Evolutionary conservation across 2,329 filamentous ascomycete species (phyloP).

Genomic region (Botrytis fragariae): DNA sequence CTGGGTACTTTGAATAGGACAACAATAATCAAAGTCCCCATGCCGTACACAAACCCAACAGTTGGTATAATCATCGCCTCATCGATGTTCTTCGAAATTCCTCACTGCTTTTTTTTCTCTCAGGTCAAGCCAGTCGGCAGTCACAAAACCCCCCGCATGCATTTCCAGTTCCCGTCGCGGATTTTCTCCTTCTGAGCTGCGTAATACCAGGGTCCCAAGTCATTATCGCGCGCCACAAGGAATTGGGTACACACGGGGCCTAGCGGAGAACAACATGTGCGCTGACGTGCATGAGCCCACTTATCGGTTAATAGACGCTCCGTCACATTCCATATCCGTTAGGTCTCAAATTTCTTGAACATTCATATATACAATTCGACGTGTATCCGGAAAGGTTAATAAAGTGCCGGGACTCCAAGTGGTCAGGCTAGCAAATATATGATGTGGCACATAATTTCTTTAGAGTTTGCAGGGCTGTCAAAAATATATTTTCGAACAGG

Average conservation of each 20-base stretch:
- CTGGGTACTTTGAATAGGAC: too few species aligned
- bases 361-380: background rate
- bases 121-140: background rate
- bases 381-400: background rate
- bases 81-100: background rate
- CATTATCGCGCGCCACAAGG: background rate
- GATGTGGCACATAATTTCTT: background rate
- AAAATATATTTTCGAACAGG: background rate
- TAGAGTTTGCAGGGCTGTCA: background rate
- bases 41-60: background rate
- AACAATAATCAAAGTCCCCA: background rate
- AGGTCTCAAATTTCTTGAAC: background rate
- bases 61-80: background rate
- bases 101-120: background rate
- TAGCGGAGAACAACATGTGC: background rate
- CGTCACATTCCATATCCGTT: background rate
- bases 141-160: background rate
- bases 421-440: background rate
- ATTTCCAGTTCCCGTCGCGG: background rate
- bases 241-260: background rate
- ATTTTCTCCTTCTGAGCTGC: background rate
- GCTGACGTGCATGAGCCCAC: background rate
- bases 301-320: constrained; percentile 2
- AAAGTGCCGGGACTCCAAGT: background rate
- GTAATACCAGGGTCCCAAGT: background rate